Evolutionary conservation across 2,329 filamentous ascomycete genomes (phyloP).

Genomic region (Aspergillus sp.): DNA sequence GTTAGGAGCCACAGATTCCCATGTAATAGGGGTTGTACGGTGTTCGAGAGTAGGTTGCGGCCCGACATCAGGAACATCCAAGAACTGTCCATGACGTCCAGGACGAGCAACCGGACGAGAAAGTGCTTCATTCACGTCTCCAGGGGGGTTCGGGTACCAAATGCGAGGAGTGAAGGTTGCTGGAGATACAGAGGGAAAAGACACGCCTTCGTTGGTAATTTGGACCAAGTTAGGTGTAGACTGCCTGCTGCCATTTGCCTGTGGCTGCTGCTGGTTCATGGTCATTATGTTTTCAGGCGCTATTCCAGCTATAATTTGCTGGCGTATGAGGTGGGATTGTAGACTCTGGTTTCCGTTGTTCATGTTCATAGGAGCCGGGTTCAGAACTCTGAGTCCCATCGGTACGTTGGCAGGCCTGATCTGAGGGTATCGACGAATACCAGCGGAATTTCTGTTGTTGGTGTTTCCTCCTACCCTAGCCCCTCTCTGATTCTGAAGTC

Average conservation of each 20-base stretch:
- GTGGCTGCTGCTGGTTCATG: slow-evolving; percentile 11
- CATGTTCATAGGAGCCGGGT: background rate
- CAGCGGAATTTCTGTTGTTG: background rate
- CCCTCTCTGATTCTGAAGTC: background rate
- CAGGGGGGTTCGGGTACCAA: background rate
- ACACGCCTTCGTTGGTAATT: slow-evolving; percentile 19
- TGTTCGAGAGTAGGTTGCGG: background rate
- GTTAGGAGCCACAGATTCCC: background rate
- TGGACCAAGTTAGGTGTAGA: slow-evolving; percentile 17
- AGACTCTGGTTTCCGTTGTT: slow-evolving; percentile 10
- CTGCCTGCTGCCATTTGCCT: background rate
- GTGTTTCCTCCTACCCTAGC: background rate
- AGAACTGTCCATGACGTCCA: background rate
- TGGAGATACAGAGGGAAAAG: slow-evolving; percentile 20
- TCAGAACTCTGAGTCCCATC: background rate
- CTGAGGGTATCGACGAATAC: background rate
- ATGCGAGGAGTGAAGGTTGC: slow-evolving; percentile 16
- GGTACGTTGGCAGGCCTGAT: too few species aligned
- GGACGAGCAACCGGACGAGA: background rate
- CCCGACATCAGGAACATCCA: background rate
- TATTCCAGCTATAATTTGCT: slow-evolving; percentile 31
- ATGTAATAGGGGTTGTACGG: background rate
- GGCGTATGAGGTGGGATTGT: slow-evolving; percentile 28
- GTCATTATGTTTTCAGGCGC: slow-evolving; percentile 20
- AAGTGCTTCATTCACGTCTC: background rate